Base-by-base conservation (phyloP, 2,329 filamentous ascomycete species). In the Metarhizium rileyi region DNA sequence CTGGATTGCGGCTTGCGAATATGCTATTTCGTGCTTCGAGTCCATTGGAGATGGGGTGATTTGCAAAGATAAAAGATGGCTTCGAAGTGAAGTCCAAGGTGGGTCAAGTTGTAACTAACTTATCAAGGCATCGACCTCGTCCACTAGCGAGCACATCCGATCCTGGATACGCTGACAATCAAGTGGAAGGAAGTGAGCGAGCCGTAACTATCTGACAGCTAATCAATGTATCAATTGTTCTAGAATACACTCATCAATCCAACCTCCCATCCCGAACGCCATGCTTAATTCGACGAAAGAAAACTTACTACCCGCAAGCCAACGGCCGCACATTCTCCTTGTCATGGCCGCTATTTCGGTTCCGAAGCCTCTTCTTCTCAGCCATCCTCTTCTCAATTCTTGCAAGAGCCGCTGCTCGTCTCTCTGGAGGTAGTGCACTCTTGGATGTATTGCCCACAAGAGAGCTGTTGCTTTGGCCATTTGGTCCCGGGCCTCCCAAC, bases 331-430 rank as follows among this genome's bases (percentile, higher is more conserved):
- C 53, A 57, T 80, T 80, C 65, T 80, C 77, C 67, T 79, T 78
- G 53, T 74, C 70, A 28, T 59, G 55, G 10, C 59, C 62, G 47
- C 57, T 60, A 8, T 22, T 30, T 30, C 60, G 61, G 44, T 61
- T 61, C 45, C 63, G 61, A 26, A 62, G 58, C 50, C 63, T 65
- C 59, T 66, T 68, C 59, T 75, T 75, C 60, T 78, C 72, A n/a
- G 71, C 70, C 59, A 71, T 73, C 58, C 75, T 71, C 61, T 72
- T 69, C 61, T 79, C 73, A 14, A 81, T 70, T 7, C 77, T 66
- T 40, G 76, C 78, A 47, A 78, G 67, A 10, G 76, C 78, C 1
- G 77, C 77, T 6, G 75, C 73, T 43, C 70, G 69, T 30, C 78
- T 69, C 46, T 77, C 74, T 3, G 74, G 71, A 8, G 77, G 69